phyloP scores from a whole-genome alignment of 2,329 filamentous ascomycete genomes.

The Talaromyces pinophilus region DNA sequence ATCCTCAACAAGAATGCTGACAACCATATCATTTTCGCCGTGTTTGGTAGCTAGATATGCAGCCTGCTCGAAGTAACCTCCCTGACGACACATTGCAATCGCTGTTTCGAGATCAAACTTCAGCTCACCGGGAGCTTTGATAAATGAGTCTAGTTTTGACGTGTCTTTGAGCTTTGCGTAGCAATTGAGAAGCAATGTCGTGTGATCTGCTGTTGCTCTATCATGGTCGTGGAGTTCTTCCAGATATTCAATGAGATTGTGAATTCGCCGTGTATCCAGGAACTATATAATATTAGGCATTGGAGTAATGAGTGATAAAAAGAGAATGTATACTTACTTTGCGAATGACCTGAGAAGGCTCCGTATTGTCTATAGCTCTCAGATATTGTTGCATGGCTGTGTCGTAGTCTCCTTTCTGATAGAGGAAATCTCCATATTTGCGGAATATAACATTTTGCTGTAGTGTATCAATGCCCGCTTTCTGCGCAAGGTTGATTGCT shows the following conservation, averaged over 20 bases:
- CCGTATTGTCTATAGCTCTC: conserved; percentile 91
- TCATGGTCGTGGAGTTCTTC: conserved; percentile 95
- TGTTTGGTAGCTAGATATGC: conserved; percentile 94
- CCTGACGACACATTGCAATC: conserved; percentile 95
- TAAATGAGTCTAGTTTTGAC: conserved; percentile 92
- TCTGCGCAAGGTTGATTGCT: conserved; percentile 90
- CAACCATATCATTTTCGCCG: conserved; percentile 87
- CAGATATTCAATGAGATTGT: conserved; percentile 94
- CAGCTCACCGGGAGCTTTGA: conserved; percentile 83
- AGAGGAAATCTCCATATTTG: conserved; percentile 90
- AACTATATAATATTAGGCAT: conserved; percentile 58
- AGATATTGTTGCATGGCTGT: conserved; percentile 99
- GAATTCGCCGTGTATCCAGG: conserved; percentile 93
- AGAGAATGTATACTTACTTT: conserved; percentile 60
- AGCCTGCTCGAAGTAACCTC: conserved; percentile 94
- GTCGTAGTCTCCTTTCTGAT: conserved; percentile 93
- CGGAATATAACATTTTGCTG: conserved; percentile 92
- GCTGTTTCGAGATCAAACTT: conserved; percentile 97
- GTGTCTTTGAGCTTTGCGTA: conserved; percentile 98
- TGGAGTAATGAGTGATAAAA: not conserved
- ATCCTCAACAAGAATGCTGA: conserved; percentile 94
- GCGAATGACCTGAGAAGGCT: conserved; percentile 92
- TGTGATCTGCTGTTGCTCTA: conserved; percentile 91
- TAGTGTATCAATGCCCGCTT: conserved; percentile 73
- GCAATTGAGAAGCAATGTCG: conserved; percentile 90